A percentile compares a stretch with the other conserved stretches of the same genome.
phyloP scores from a whole-genome alignment of 2,329 filamentous ascomycete genomes.

The Emmonsiellopsis sp. region DNA sequence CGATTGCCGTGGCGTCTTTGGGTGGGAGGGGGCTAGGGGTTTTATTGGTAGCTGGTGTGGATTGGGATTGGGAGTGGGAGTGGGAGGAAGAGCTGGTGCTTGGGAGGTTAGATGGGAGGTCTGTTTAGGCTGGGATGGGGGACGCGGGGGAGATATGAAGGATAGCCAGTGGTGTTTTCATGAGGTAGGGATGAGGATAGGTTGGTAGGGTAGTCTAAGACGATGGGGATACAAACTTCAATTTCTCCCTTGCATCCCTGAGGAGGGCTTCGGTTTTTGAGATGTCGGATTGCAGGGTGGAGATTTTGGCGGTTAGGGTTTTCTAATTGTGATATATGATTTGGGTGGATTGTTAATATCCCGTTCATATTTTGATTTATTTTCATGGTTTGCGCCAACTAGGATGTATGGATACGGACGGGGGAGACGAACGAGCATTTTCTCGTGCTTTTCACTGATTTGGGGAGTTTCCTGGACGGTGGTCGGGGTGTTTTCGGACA shows the following conservation, averaged over 20 bases:
- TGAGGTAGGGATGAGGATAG: not conserved
- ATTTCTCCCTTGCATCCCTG: conserved; percentile 21
- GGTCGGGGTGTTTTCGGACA: not conserved
- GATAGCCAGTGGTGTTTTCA: not conserved
- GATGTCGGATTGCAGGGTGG: conserved; percentile 36
- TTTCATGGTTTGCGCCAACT: not conserved
- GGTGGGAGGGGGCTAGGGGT: conserved; percentile 4
- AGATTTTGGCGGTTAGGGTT: conserved; percentile 39
- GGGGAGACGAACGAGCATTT: not conserved
- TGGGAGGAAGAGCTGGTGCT: not conserved
- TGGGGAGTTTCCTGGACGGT: not conserved
- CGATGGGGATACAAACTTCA: conserved; percentile 22
- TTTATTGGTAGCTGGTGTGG: not conserved
- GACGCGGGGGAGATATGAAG: not conserved
- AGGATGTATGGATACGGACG: not conserved
- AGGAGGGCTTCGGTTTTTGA: conserved; percentile 25
- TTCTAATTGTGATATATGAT: conserved; percentile 8
- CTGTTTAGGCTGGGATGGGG: not conserved
- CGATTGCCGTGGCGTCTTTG: conserved; percentile 42
- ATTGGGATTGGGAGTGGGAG: no score
- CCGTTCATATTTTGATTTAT: no score
- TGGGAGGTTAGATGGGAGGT: conserved; percentile 9
- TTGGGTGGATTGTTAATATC: not conserved
- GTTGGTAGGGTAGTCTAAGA: conserved; percentile 14
- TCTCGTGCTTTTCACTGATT: not conserved